Evolutionary conservation across 2,329 filamentous ascomycete species (phyloP), one percentile per base, ranked within the genome.

Genomic region (Aspergillus sp.): DNA sequence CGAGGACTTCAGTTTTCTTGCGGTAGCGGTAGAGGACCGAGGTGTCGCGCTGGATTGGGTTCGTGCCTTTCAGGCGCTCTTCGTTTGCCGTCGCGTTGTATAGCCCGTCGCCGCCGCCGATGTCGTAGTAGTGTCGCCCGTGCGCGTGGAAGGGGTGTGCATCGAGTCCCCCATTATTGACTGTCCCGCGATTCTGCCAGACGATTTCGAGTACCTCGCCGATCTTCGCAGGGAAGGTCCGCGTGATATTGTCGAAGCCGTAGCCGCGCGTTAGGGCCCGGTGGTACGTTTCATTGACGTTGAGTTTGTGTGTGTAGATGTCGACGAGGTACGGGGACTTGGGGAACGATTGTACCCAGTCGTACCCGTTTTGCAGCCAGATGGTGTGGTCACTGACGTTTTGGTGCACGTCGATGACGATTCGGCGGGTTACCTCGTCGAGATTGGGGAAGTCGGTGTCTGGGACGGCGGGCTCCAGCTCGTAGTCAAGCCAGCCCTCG

Each of bases 11-110:
- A 0, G 79, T 81, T 25, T 77, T 77, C 3, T 73, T 65, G 0
- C 71, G 73, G 64, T 88, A 89, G 2, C 83, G 74, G 64, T 87
- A 86, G 3, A 89, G 74, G 64, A 86, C 81, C 1, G 84, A 87
- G 0, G 80, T 83, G 57, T 83, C 81, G 5, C 83, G 72, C 31
- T 68, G 64, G 3, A 80, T 75, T 1, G 81, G 81, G 5, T 68
- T 75, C 48, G 78, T 77, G 1, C 69, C 69, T 31, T 70, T 65
- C 1, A 83, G 68, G 56, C 70, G 77, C 52, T 65, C 66, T 57
- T 83, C 80, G 50, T 83, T 82, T 4, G 68, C 77, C 0, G 68
- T 69, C 3, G 77, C 67, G 60, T 83, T 72, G 68, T 82, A 84
- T 0, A 74, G 73, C 1, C 81, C 82, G 30, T 80, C 75, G 2